Percentiles rank a stretch among this genome's conserved stretches.
phyloP scores from a whole-genome alignment of 2,329 filamentous ascomycete genomes.

The Aureobasidium sp. region DNA sequence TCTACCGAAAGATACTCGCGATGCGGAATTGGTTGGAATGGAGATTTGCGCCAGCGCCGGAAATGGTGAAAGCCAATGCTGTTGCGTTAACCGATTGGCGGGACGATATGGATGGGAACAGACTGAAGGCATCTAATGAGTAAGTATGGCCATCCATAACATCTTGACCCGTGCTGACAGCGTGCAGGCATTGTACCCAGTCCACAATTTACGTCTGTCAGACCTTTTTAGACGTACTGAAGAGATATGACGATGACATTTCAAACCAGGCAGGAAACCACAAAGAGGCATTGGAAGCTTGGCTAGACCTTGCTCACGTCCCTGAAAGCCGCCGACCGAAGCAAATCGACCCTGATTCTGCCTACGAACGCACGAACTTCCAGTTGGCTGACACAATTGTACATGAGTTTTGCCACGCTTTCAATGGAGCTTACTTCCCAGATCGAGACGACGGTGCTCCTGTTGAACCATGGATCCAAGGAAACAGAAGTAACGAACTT shows the following conservation, averaged over 20 bases:
- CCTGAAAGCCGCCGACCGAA: neutral
- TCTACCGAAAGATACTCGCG: neutral
- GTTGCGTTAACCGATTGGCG: neutral
- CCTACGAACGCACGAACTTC: neutral
- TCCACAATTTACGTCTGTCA: neutral
- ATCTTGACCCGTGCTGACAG: neutral
- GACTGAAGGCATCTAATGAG: neutral
- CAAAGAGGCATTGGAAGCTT: neutral
- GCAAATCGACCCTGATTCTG: neutral
- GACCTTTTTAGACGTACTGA: neutral
- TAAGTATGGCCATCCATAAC: neutral
- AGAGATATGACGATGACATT: neutral
- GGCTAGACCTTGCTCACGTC: neutral
- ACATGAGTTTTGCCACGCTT: neutral
- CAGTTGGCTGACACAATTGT: neutral
- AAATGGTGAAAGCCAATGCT: neutral
- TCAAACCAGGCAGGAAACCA: neutral
- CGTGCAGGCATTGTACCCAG: neutral
- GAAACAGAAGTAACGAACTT: neutral
- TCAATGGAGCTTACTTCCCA: neutral
- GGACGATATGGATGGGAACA: neutral
- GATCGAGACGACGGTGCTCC: neutral
- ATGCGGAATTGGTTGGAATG: neutral
- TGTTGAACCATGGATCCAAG: neutral
- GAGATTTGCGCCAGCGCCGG: neutral